Base-by-base conservation (phyloP, 768 basidiomycete genomes). In the Amanita subjunquillea region DNA sequence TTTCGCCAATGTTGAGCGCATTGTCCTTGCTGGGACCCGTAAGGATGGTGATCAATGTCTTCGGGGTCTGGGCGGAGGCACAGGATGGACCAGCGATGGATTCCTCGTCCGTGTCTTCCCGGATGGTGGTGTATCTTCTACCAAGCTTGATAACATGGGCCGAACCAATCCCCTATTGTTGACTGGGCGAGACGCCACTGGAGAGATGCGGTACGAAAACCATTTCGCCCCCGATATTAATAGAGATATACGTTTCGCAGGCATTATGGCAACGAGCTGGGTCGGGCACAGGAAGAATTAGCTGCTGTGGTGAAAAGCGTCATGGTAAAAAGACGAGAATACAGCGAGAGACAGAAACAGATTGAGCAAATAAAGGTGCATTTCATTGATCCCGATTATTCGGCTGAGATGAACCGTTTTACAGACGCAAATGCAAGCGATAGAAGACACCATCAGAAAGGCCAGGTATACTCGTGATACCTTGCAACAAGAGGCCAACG, bases 51-150 rank as follows among this genome's bases (percentile, higher is more conserved):
- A 92, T 54, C 56, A 69, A 1, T 66, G 76, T 23, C 67, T 87
- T 38, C 56, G 67, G 42, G 55, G 57, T 9, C 59, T 81, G 23
- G 59, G 64, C 6, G 77, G 77, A n/a, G 83, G 84, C 6, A 63
- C 63, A 8, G 85, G 80, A 4, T 84, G 80, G 80, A 76, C 82
- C 4, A 71, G 70, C 1, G 87, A 90, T 59, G 63, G 65, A 9
- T 86, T 83, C 68, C 65, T 66, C 17, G 82, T 91, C 46, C 74
- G 71, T 23, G 80, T 82, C 53, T 91, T 74, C 62, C 64, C 73
- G 87, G 85, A 84, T 56, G 87, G 85, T 48, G 89, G 88, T 69
- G 74, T 76, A 54, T 71, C 72, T 23, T 82, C 81, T 6, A 71
- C 67, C 4, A 69, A 68, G 8, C 54, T 77, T 27, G 61, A 50